phyloP scores from a whole-genome alignment of 176 grass and related monocot species.

The Triticum timopheevii region DNA sequence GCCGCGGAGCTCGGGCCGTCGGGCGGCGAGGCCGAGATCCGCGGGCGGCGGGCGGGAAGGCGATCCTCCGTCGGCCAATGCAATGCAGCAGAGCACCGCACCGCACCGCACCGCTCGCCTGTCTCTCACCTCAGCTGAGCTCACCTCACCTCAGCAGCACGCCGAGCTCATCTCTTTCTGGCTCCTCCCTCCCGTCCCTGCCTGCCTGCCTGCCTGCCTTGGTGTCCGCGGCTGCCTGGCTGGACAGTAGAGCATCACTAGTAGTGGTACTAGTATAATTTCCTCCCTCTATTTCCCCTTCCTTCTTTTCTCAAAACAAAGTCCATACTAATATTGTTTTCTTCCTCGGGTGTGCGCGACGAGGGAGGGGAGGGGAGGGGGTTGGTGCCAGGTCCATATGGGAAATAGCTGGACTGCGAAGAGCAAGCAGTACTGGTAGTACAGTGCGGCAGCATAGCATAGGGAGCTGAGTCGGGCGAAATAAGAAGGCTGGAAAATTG shows the following conservation, averaged over 20 bases:
- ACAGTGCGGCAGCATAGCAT: conserved; percentile 19
- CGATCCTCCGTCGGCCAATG: conserved; percentile 21
- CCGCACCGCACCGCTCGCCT: not conserved
- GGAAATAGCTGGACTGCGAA: conserved; percentile 44
- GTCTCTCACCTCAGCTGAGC: not conserved
- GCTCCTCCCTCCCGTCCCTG: conserved; percentile 4
- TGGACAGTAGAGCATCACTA: conserved; percentile 38
- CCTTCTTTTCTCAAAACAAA: not conserved
- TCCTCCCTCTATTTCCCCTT: not conserved
- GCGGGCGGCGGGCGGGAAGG: not conserved
- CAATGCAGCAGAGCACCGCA: conserved; percentile 34
- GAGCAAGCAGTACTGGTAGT: conserved; percentile 3
- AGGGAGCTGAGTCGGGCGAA: conserved; percentile 17
- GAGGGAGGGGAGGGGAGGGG: not conserved
- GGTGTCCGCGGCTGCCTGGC: conserved; percentile 49
- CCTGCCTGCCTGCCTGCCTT: conserved; percentile 24
- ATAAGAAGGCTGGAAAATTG: not conserved
- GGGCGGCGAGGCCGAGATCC: conserved; percentile 33
- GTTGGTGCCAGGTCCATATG: conserved; percentile 58
- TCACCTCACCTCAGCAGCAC: conserved; percentile 4
- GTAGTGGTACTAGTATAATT: conserved; percentile 28
- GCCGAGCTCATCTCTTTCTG: conserved; percentile 28
- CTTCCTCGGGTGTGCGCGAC: conserved; percentile 24
- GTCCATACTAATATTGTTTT: not conserved
- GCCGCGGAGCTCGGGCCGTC: not conserved